A percentile compares a stretch with the other conserved stretches of the same genome.
Conservation (phyloP, 2,329 filamentous ascomycete species). For the Purpureocillium lavendulum region DNA sequence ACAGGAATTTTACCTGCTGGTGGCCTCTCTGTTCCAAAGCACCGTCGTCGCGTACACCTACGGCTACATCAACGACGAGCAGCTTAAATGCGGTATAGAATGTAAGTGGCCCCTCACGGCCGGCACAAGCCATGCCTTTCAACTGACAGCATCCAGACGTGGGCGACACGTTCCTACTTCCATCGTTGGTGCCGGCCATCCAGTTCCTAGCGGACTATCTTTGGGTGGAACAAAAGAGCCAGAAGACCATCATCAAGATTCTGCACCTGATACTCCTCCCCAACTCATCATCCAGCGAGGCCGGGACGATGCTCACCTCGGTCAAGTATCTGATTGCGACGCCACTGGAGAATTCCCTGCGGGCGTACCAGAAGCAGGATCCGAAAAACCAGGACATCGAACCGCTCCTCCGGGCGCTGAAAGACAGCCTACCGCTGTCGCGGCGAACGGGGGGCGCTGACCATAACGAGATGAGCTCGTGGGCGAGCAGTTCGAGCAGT, state of each 20-base stretch:
- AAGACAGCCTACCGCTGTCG: constrained; percentile 47
- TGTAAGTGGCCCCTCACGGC: constrained; percentile 38
- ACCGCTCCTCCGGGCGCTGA: constrained; percentile 58
- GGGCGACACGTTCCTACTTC: constrained; percentile 72
- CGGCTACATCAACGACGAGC: constrained; percentile 58
- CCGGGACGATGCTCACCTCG: constrained; percentile 59
- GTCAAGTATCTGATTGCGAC: constrained; percentile 65
- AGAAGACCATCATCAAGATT: constrained; percentile 62
- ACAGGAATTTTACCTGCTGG: constrained; percentile 72
- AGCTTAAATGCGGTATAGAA: constrained; percentile 66
- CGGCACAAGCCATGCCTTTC: background rate
- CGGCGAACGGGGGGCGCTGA: constrained; percentile 55
- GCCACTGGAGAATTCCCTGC: constrained; percentile 58
- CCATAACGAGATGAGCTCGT: constrained; percentile 59
- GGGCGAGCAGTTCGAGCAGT: constrained; percentile 47
- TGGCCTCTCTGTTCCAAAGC: constrained; percentile 69
- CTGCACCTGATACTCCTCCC: constrained; percentile 65
- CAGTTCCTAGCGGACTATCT: constrained; percentile 64
- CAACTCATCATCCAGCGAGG: constrained; percentile 62
- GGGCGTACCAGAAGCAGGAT: constrained; percentile 57
- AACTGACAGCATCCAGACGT: constrained; percentile 41
- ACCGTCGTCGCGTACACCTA: constrained; percentile 63
- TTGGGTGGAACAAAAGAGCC: constrained; percentile 57
- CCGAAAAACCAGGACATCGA: constrained; percentile 62
- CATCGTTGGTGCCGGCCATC: constrained; percentile 66